Percentiles rank a stretch among this genome's conserved stretches.
Conservation (phyloP, 2,329 filamentous ascomycete genomes). For the Chaetothyriales sp. region DNA sequence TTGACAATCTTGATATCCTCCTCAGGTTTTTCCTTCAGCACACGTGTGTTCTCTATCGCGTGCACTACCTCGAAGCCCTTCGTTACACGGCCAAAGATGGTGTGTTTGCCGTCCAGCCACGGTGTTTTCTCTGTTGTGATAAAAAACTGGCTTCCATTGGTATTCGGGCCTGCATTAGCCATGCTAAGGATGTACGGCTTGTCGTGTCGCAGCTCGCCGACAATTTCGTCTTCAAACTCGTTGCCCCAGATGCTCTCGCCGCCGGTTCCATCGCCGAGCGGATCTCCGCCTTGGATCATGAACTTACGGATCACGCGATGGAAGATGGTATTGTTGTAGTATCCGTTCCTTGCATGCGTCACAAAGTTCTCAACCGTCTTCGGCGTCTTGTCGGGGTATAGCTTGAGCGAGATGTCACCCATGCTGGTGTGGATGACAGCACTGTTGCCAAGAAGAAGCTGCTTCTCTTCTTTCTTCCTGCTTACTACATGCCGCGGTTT, state of each 20-base stretch:
- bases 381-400: slow-evolving; percentile 86
- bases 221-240: slow-evolving; percentile 89
- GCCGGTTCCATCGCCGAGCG: slow-evolving; percentile 75
- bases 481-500: slow-evolving; percentile 56
- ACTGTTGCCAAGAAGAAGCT: slow-evolving; percentile 58
- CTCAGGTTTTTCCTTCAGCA: slow-evolving; percentile 83
- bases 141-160: slow-evolving; percentile 95
- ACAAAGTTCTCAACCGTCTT: slow-evolving; percentile 97
- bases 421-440: slow-evolving; percentile 85
- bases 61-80: slow-evolving; percentile 90
- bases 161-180: slow-evolving; percentile 92
- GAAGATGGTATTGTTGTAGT: slow-evolving; percentile 97
- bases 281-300: slow-evolving; percentile 89
- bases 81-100: slow-evolving; percentile 81
- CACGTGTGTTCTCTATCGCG: slow-evolving; percentile 82
- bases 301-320: slow-evolving; percentile 95
- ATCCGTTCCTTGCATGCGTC: slow-evolving; percentile 73
- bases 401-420: slow-evolving; percentile 82
- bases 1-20: slow-evolving; percentile 88
- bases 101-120: slow-evolving; percentile 94
- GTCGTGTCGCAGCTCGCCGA: slow-evolving; percentile 67
- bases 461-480: slow-evolving; percentile 42
- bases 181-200: slow-evolving; percentile 94
- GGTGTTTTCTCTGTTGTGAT: slow-evolving; percentile 87
- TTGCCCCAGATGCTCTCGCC: slow-evolving; percentile 88